phyloP scores from a whole-genome alignment of 1,284 basidiomycete species.

The Neotropicomus parvogracilis region DNA sequence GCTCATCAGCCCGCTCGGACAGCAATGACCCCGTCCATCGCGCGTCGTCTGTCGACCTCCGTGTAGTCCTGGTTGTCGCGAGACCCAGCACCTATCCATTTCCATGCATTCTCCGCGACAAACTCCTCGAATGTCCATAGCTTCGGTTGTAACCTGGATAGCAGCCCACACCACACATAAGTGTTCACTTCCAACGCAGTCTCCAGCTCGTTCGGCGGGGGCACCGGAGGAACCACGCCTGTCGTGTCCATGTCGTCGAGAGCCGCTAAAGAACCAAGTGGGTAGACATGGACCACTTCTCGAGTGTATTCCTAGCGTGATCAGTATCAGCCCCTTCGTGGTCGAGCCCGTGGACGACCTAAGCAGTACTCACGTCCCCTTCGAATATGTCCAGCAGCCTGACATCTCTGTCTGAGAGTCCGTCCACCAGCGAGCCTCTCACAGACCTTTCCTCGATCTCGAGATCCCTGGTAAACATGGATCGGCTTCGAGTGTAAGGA shows the following conservation, averaged over 20 bases:
- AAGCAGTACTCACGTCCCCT: slow-evolving; percentile 57
- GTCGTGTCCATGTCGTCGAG: slow-evolving; percentile 30
- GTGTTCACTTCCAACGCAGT: slow-evolving; percentile 51
- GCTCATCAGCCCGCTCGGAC: no score
- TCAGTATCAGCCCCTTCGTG: slow-evolving; percentile 1
- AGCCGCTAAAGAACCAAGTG: slow-evolving; percentile 43
- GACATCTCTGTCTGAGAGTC: slow-evolving; percentile 60
- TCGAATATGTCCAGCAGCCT: slow-evolving; percentile 71
- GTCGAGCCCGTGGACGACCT: neutral
- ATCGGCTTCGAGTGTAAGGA: slow-evolving; percentile 45
- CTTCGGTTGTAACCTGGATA: slow-evolving; percentile 47
- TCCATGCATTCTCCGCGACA: slow-evolving; percentile 62
- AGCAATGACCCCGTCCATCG: slow-evolving; percentile 27
- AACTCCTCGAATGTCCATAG: slow-evolving; percentile 80
- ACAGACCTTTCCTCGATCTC: slow-evolving; percentile 52
- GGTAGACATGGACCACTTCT: slow-evolving; percentile 51
- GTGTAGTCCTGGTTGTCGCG: slow-evolving; percentile 38
- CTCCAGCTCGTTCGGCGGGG: slow-evolving; percentile 35
- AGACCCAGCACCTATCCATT: slow-evolving; percentile 55
- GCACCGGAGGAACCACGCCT: slow-evolving; percentile 39
- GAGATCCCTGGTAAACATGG: slow-evolving; percentile 45
- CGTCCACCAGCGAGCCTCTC: slow-evolving; percentile 67
- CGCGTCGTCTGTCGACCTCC: slow-evolving; percentile 44
- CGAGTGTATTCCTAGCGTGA: slow-evolving; percentile 66
- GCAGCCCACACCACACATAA: slow-evolving; percentile 61